Base-by-base conservation (phyloP, 1,139 yeast species). In the Sugiyamaella xylanicola region DNA sequence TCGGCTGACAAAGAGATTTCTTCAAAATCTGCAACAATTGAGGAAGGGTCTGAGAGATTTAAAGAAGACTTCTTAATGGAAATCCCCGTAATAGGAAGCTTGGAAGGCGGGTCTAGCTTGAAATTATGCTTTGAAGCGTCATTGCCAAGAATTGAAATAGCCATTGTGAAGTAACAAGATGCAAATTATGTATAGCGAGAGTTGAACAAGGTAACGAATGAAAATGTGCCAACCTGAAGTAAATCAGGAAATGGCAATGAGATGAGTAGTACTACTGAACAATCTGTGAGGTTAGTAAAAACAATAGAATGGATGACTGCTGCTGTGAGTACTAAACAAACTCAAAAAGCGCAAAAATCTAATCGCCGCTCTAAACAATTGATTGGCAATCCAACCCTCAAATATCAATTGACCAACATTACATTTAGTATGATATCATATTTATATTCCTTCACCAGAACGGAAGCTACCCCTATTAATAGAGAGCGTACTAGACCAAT, bases 21-120 rank as follows among this genome's bases (percentile, higher is more conserved):
- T 50, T 66, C 69, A 57, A 66, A 66, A 53, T 66, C 69, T 39
- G 59, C 65, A 1, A 57, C 59, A 46, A 63, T 43, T 17, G 61
- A 52, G 43, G 36, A 29, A 1, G 52, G 47, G 22, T 50, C 48
- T 3, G 53, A 22, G 4, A 48, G 37, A n/a, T 39, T 25, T 3
- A 16, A 9, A 5, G 44, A 17, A 13, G 48, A 32, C 15, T 48
- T 48, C 11, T 46, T 46, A 16, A 46, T 46, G 9, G 50, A 46
- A 19, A 46, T 20, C 4, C 42, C 27, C 16, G 50, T 21, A 11
- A 27, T 8, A 2, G 41, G 22, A 9, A 45, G 21, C 20, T 46
- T 46, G 7, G 50, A 17, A 36, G 41, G 22, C 22, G 41, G 41
- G 11, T 46, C 50, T 20, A 46, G 25, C 16, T 36, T 46, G 27